Evolutionary conservation across 108 stramenopile genomes (phyloP), one percentile per base, ranked within the genome.

Genomic region (Aurantiochytrium sp.): DNA sequence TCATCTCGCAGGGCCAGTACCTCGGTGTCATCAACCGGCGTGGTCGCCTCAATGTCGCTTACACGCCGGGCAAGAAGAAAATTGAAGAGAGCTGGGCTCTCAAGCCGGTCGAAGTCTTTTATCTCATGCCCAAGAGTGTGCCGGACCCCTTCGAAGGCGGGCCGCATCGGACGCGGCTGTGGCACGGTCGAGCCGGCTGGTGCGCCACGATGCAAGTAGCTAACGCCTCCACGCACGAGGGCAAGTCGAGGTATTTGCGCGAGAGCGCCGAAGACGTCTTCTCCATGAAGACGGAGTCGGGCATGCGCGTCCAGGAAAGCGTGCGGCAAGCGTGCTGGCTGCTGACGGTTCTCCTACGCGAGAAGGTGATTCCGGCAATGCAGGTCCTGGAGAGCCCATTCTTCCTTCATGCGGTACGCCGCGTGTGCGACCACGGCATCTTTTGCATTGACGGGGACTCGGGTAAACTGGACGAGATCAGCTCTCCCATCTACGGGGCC

Each of bases 31-130:
- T 81, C 19, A 81, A 81, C 39, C 73, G 42, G 4, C 73, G 4
- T 24, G 73, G 73, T 24, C 73, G 73, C 6, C 45, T 81, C n/a
- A 81, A 81, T 48, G 73, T 81, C 10, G 73, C 73, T 12, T 81
- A 81, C 45, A 81, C 73, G 39, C 73, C 73, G 12, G 73, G 73
- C n/a, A 81, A 81, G 73, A 81, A 81, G 45, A 81, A 81, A 81
- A 81, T 81, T 24, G 73, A 81, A 42, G 73, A 81, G 32, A 48
- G 42, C 32, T 81, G 73, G 73, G 73, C 73, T 48, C 45, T 81
- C 24, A 81, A 81, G 30, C 73, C 73, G 6, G 73, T 81, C 10
- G 73, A 81, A 24, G 73, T 81, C 42, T 81, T 81, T 30, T 81
- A 81, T 24, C 45, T 81, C 24, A 81, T 81, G 73, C 73, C 73